Conservation (phyloP, 2,329 filamentous ascomycete genomes). For the Diplodia scrobiculata region DNA sequence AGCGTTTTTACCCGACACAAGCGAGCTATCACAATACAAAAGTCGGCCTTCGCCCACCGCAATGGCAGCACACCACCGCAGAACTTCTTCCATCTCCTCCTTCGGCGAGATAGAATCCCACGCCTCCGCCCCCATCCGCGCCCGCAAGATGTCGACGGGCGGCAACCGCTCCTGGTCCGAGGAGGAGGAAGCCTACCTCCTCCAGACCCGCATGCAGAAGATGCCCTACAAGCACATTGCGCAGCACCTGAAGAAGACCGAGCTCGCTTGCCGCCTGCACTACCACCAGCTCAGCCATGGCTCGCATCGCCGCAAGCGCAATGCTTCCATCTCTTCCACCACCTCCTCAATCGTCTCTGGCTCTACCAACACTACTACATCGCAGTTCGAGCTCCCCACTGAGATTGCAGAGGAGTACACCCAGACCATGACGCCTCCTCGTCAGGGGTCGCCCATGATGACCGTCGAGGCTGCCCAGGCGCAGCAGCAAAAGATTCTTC, state of each 20-base stretch:
- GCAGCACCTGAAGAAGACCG: constrained; percentile 81
- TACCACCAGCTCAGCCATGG: constrained; percentile 84
- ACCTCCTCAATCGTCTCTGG: constrained; percentile 35
- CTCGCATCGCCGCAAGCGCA: constrained; percentile 76
- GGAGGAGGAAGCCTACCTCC: constrained; percentile 82
- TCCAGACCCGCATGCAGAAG: constrained; percentile 81
- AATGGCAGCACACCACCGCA: constrained; percentile 37
- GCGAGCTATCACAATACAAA: constrained; percentile 36
- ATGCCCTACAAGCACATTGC: constrained; percentile 92
- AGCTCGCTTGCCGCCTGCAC: constrained; percentile 82
- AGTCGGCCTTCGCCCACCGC: constrained; percentile 58
- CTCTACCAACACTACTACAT: constrained; percentile 39
- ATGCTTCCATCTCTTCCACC: constrained; percentile 67
- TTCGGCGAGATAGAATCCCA: constrained; percentile 44
- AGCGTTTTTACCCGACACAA: background rate
- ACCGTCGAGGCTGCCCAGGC: constrained; percentile 11
- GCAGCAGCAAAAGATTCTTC: constrained; percentile 54
- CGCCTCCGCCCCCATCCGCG: constrained; percentile 56
- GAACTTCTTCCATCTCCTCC: constrained; percentile 45
- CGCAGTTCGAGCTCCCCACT: constrained; percentile 32
- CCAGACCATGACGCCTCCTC: constrained; percentile 43
- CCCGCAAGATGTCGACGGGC: constrained; percentile 58
- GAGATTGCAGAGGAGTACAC: constrained; percentile 33
- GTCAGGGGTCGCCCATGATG: constrained; percentile 46
- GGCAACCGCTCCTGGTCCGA: constrained; percentile 82